Evolutionary conservation across 805 yeast species (phyloP).

Genomic region (Metschnikowia orientalis): DNA sequence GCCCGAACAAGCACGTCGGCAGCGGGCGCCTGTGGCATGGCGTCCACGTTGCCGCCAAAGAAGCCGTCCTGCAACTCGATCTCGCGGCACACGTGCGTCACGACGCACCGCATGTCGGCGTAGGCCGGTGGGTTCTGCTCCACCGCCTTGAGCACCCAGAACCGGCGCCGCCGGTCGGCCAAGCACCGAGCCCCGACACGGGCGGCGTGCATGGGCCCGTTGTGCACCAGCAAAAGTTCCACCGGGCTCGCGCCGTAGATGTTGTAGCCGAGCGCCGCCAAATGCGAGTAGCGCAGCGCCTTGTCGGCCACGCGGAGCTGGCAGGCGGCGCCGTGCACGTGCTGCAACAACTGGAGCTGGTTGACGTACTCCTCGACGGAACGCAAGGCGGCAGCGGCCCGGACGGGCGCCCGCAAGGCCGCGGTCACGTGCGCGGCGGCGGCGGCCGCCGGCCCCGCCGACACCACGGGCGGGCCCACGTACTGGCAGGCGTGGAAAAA

Average conservation of each 20-base stretch:
- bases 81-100: slow-evolving; percentile 25
- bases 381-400: slow-evolving; percentile 21
- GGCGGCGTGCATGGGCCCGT: slow-evolving; percentile 16
- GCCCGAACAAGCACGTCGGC: slow-evolving; percentile 29
- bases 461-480: slow-evolving; percentile 18
- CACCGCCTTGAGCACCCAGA: slow-evolving; percentile 24
- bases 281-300: slow-evolving; percentile 19
- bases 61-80: slow-evolving; percentile 4
- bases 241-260: slow-evolving; percentile 28
- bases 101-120: slow-evolving; percentile 33
- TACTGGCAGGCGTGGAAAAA: slow-evolving; percentile 31
- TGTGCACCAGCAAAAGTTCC: slow-evolving; percentile 15
- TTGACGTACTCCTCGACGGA: slow-evolving; percentile 27
- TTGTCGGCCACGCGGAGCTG: slow-evolving; percentile 8
- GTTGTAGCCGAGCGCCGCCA: slow-evolving; percentile 33
- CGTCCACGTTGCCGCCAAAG: too few relatives aligned
- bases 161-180: slow-evolving; percentile 16
- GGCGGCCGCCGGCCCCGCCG: slow-evolving; percentile 8
- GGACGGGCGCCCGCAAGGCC: slow-evolving; percentile 29
- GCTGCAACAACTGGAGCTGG: slow-evolving; percentile 37
- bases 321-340: slow-evolving; percentile 18
- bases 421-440: slow-evolving; percentile 14
- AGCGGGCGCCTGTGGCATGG: slow-evolving; percentile 6
- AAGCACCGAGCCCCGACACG: slow-evolving; percentile 15
- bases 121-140: slow-evolving; percentile 13